These are phyloP conservation scores for Lumnitzera littorea DNA, from an alignment of 345 rosid genomes.

Conservation along the genomic window DNA sequence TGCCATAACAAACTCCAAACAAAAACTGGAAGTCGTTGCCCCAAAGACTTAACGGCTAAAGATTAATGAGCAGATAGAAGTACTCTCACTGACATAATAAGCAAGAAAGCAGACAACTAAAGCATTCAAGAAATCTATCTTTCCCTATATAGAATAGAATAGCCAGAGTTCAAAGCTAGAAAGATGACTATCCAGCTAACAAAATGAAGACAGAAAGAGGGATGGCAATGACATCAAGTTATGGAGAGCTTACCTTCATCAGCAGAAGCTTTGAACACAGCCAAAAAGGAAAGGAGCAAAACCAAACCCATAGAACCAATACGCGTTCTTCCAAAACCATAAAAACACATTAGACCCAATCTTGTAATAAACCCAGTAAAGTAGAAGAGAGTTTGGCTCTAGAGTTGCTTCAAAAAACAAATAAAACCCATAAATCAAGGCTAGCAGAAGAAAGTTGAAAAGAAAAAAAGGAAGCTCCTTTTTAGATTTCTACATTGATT, in stretches of 20 bases:
- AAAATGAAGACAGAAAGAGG: not conserved
- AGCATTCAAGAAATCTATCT: not conserved
- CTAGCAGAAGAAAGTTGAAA: conserved; percentile 1
- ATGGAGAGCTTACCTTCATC: conserved; percentile 26
- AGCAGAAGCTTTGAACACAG: conserved; percentile 25
- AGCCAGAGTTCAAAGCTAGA: not conserved
- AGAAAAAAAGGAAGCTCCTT: conserved; percentile 20
- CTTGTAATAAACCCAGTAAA: too few species aligned
- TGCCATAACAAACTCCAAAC: not conserved
- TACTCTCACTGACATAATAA: not conserved
- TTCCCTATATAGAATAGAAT: not conserved
- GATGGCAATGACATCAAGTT: not conserved
- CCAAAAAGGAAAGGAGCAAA: conserved; percentile 19
- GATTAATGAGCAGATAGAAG: not conserved
- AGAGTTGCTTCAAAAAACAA: too few species aligned
- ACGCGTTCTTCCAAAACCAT: conserved; percentile 23
- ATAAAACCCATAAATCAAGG: conserved; percentile 8
- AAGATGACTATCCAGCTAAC: not conserved
- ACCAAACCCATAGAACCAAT: conserved; percentile 12
- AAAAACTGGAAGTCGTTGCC: not conserved
- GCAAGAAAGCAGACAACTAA: too few species aligned
- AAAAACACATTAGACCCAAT: conserved; percentile 6
- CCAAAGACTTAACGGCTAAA: not conserved
- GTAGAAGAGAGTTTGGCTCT: too few species aligned
- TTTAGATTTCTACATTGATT: not conserved